Base-by-base conservation (phyloP, 805 yeast species). In the Ogataea angusta region DNA sequence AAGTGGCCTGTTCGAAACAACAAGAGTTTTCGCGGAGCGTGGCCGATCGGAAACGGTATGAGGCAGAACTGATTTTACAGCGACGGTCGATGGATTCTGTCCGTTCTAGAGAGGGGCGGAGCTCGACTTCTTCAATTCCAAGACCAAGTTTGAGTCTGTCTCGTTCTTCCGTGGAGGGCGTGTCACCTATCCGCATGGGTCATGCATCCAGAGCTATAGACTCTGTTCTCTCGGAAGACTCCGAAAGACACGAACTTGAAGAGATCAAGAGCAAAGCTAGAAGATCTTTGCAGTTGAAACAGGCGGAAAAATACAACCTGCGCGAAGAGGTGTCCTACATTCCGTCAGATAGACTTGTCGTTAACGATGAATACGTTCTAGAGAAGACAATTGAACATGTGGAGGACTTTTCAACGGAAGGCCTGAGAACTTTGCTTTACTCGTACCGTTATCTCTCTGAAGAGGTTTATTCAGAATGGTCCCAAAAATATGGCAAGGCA, bases 401-500 rank as follows among this genome's bases (percentile, higher is more conserved):
- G 44, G 98, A 93, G 52, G 95, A 87, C 45, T 93, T 90, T 62
- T 89, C 97, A 0, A 84, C 95, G 0, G 97, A 91, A 48, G 99
- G 99, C 1, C 68, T 93, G 43, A 75, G 99, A 57, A 93, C 99
- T 0, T 72, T 93, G 49, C 60, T 93, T 47, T 93, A 89, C 60
- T 81, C 89, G 3, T 88, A 77, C 65, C 78, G 76, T 52, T 85
- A 91, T 82, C 51, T 93, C 12, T 73, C 74, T 32, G 63, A 67
- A 15, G 59, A 60, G 0, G 83, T 75, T 32, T 91, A 85, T 59
- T 69, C 70, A 5, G 53, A 53, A 7, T 93, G 98, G 96, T 71
- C 76, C 8, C 53, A 57, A 16, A 72, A 78, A 13, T 93, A 85
- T 55, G 73, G 75, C 27, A 77, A 70, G 12, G 99, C 99, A 0